Evolutionary conservation across 2,329 filamentous ascomycete genomes (phyloP).

Genomic region (Alternaria sp.): DNA sequence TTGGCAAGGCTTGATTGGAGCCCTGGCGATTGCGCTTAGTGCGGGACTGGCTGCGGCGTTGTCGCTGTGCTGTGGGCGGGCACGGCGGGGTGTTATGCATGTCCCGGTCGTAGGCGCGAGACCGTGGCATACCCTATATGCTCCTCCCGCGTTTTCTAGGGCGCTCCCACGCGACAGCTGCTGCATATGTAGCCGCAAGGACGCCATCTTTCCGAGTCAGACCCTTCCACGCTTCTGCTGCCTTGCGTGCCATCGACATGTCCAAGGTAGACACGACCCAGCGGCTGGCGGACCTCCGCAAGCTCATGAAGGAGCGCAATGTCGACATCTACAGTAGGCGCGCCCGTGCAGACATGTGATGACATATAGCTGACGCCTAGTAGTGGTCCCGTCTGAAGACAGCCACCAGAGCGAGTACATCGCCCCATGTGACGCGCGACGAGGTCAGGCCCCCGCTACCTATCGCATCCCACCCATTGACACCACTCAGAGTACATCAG

Average conservation of each 20-base stretch:
- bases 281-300: constrained; percentile 76
- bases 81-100: constrained; percentile 27
- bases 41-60: constrained; percentile 3
- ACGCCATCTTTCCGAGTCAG: constrained; percentile 17
- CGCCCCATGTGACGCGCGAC: constrained; percentile 88
- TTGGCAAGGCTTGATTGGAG: constrained; percentile 7
- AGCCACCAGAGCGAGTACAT: constrained; percentile 98
- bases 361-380: constrained; percentile 43
- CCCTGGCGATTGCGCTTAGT: constrained; percentile 13
- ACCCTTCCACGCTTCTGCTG: constrained; percentile 41
- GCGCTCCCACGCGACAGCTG: constrained; percentile 36
- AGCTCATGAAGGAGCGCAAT: constrained; percentile 84
- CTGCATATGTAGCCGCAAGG: constrained; percentile 34
- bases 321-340: constrained; percentile 87
- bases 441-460: constrained; percentile 58
- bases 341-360: not conserved
- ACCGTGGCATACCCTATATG: constrained; percentile 35
- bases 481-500: constrained; percentile 73
- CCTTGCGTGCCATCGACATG: constrained; percentile 63
- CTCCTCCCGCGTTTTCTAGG: constrained; percentile 36
- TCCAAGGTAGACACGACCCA: constrained; percentile 78
- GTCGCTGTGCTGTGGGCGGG: constrained; percentile 14
- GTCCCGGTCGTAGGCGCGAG: constrained; percentile 28
- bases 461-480: constrained; percentile 34
- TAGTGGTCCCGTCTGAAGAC: constrained; percentile 96